These are phyloP conservation scores for Neonothopanus nambi DNA, from an alignment of 1,284 basidiomycete genomes.

Conservation along the genomic window DNA sequence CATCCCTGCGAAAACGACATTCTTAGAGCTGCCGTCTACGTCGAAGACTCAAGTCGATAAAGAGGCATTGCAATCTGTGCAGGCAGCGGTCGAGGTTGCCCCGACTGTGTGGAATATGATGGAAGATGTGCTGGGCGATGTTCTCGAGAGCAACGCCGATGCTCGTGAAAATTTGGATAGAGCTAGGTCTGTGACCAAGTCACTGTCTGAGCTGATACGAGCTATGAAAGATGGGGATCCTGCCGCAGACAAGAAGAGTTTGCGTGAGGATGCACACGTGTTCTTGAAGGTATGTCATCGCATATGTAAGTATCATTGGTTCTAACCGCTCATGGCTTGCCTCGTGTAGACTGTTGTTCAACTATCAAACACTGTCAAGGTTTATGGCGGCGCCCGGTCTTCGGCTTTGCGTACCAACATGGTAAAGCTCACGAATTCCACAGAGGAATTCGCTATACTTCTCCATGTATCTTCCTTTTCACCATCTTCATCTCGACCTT, in stretches of 20 bases:
- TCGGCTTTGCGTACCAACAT: constrained; percentile 62
- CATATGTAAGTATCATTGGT: neutral
- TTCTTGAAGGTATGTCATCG: constrained; percentile 64
- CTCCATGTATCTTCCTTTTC: constrained; percentile 80
- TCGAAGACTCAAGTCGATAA: constrained; percentile 65
- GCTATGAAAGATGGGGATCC: constrained; percentile 50
- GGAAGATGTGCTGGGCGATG: constrained; percentile 55
- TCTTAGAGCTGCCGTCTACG: constrained; percentile 44
- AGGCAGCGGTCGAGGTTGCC: constrained; percentile 67
- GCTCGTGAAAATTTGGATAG: constrained; percentile 50
- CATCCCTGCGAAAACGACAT: constrained; percentile 33
- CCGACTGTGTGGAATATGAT: constrained; percentile 73
- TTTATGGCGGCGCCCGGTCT: constrained; percentile 54
- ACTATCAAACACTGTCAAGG: constrained; percentile 66
- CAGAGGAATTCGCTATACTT: constrained; percentile 77
- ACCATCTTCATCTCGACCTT: constrained; percentile 51
- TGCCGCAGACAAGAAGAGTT: constrained; percentile 50
- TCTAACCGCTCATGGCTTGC: constrained; percentile 15
- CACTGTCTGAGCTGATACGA: constrained; percentile 53
- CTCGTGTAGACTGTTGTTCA: constrained; percentile 62
- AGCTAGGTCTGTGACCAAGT: constrained; percentile 59
- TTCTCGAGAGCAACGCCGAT: constrained; percentile 39
- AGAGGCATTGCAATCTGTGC: constrained; percentile 69
- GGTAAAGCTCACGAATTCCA: constrained; percentile 71
- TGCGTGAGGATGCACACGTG: constrained; percentile 69